Evolutionary conservation across 805 yeast species (phyloP), one percentile per base, ranked within the genome.

Genomic region (Torulaspora delbrueckii): DNA sequence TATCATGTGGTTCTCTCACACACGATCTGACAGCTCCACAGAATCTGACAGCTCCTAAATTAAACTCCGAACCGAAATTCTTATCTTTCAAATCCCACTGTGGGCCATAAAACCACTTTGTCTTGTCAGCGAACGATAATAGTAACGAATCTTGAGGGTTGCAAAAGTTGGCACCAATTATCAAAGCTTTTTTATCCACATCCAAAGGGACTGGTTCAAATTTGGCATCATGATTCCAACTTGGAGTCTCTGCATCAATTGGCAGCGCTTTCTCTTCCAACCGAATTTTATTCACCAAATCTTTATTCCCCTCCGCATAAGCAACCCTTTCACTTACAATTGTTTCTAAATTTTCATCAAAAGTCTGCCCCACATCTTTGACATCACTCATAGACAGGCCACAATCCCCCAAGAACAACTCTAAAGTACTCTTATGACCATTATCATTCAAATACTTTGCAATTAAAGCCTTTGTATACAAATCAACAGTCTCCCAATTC

Each of bases 361-460:
- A 46, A 12, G 37, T 33, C 2, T 42, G 38, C 19, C 44, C 43
- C n/a, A 44, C 39, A 9, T 42, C 42, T 7, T 43, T 16, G 10
- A 48, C 33, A 28, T 42, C 45, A 18, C 40, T 42, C 14, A 37
- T 40, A 23, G 42, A 41, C 35, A 43, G 41, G n/a, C 53, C 54
- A 2, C 54, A 35, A 26, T 68, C 72, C 18, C 45, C 48, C 24
- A 79, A 75, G 39, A 82, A 76, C 2, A 67, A 55, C n/a, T 62
- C 57, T 10, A 82, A 61, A 0, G 90, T 77, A 0, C 65, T 66
- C 1, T 45, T 49, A 38, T 71, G 73, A 0, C 78, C 76, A 24
- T 78, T 70, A n/a, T 71, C 65, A 24, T 70, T 60, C n/a, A 84
- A 69, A 52, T 76, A 84, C 25, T 79, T 78, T 0, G 86, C 88